Base-by-base conservation (phyloP, 2,329 filamentous ascomycete species). In the Hymenoscyphus linearis region DNA sequence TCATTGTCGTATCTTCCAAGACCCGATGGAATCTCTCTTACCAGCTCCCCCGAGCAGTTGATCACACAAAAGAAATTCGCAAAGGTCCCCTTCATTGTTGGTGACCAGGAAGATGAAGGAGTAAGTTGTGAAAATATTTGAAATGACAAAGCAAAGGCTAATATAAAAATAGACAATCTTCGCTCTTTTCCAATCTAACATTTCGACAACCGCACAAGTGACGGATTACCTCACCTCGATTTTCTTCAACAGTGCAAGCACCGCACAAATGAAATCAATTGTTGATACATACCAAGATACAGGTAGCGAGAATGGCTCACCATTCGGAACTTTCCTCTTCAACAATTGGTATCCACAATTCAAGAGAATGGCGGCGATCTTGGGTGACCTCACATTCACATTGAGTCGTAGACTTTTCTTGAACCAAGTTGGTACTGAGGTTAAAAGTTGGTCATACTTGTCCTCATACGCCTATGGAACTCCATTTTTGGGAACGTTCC, bases 81-180 rank as follows among this genome's bases (percentile, higher is more conserved):
- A 7, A 78, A 79, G 16, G 80, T 87, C 0, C 84, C 85, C 2
- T 80, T 86, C 71, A 86, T 87, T 60, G 81, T 88, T 52, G 89
- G 89, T 53, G 82, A 90, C 70, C 88, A 91, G 72, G 88, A 92
- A 76, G 89, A 93, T 70, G 89, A 93, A 73, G 88, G 89, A 27
- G 90, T 60, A 55, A 26, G 57, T 62, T 25, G 13, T 26, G 16
- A 22, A 35, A 58, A 52, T 6, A 18, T 47, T 13, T 4, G n/a
- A 26, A 25, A 18, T n/a, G n/a, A n/a, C n/a, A 3, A 25, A n/a
- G 26, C 40, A 35, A 26, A 52, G 14, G n/a, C 34, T 53, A 36
- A 25, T n/a, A 13, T 47, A 13, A 12, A 40, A 40, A 16, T 16
- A 62, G 71, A 91, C 89, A 0, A 74, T 93, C 1, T 91, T 93